These are phyloP conservation scores for Diaporthe humulicola DNA, from an alignment of 2,329 filamentous ascomycete genomes.

Conservation along the genomic window DNA sequence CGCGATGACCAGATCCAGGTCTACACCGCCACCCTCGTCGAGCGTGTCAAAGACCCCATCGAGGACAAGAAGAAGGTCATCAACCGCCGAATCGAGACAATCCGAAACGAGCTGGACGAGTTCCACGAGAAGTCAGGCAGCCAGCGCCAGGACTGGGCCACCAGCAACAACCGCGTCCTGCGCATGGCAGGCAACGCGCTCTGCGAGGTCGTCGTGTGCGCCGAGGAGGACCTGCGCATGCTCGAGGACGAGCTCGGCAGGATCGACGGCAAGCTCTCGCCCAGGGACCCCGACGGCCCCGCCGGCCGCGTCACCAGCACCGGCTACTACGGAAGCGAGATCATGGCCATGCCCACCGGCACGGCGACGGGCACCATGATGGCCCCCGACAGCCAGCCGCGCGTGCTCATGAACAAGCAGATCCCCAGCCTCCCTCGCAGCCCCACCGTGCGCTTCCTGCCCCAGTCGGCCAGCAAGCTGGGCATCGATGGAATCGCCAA, in stretches of 20 bases:
- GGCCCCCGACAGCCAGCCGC: background rate
- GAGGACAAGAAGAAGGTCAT: constrained; percentile 32
- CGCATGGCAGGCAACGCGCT: constrained; percentile 38
- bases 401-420: background rate
- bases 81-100: constrained; percentile 12
- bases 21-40: constrained; percentile 31
- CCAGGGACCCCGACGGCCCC: constrained; percentile 29
- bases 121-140: constrained; percentile 31
- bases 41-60: constrained; percentile 30
- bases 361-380: background rate
- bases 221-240: constrained; percentile 34
- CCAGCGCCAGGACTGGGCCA: constrained; percentile 37
- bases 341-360: constrained; percentile 21
- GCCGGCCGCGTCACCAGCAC: constrained; percentile 21
- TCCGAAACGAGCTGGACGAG: constrained; percentile 34
- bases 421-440: constrained; percentile 20
- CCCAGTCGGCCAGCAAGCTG: constrained; percentile 25
- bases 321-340: constrained; percentile 33
- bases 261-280: constrained; percentile 32
- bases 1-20: constrained; percentile 36
- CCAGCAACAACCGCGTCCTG: constrained; percentile 32
- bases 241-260: constrained; percentile 38
- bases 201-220: constrained; percentile 33
- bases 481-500: constrained; percentile 6
- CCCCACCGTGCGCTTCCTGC: constrained; percentile 23